phyloP scores from a whole-genome alignment of 495 filamentous ascomycete species.

The Hypoxylon intermedium region DNA sequence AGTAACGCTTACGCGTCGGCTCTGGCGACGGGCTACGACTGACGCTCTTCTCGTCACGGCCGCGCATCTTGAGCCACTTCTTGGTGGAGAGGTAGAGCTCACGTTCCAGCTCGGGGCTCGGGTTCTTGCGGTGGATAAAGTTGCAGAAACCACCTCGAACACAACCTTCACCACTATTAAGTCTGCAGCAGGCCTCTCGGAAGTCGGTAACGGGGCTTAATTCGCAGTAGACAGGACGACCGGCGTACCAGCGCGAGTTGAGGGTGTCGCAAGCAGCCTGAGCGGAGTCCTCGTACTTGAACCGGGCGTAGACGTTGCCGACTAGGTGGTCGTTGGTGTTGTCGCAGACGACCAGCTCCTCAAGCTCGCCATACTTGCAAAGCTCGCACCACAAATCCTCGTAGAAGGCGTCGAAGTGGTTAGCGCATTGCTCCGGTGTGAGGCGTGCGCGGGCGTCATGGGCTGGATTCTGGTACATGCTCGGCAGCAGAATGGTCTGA shows the following conservation, averaged over 20 bases:
- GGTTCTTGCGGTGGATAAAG: conserved; percentile 98
- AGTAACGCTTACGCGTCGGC: conserved; percentile 73
- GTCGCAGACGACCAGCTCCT: conserved; percentile 89
- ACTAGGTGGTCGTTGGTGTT: conserved; percentile 99
- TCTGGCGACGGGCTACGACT: conserved; percentile 77
- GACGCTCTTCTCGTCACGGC: conserved; percentile 83
- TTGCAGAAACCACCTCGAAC: conserved; percentile 98
- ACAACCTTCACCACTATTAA: conserved; percentile 95
- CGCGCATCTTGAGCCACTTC: conserved; percentile 92
- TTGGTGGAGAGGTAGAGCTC: conserved; percentile 87
- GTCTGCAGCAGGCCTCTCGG: conserved; percentile 93
- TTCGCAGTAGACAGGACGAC: conserved; percentile 97
- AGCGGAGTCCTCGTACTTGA: conserved; percentile 99
- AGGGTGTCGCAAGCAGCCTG: conserved; percentile 92
- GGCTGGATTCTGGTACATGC: conserved; percentile 98
- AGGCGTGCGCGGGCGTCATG: conserved; percentile 97
- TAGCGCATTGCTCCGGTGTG: conserved; percentile 92
- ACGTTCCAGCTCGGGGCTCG: conserved; percentile 81
- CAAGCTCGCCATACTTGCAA: conserved; percentile 90
- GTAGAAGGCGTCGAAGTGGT: conserved; percentile 99
- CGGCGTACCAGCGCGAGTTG: conserved; percentile 96
- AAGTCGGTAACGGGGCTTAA: conserved; percentile 97
- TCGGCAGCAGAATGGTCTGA: conserved; percentile 96
- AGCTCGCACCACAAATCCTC: conserved; percentile 99
- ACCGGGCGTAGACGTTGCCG: conserved; percentile 98